phyloP scores from a whole-genome alignment of 306 rosid genomes.

The Pyrus betulifolia region DNA sequence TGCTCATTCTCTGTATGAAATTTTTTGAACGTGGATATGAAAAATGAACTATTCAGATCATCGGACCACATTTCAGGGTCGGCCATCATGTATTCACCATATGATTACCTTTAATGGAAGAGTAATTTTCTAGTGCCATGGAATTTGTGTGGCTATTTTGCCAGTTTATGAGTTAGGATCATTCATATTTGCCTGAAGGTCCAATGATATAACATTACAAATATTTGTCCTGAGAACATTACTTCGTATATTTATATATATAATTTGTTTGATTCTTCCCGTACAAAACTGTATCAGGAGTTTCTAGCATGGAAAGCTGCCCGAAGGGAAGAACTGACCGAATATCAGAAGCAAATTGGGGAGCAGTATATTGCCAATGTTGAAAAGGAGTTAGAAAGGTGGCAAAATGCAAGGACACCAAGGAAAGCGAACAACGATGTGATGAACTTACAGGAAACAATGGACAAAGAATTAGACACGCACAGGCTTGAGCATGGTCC shows the following conservation, averaged over 20 bases:
- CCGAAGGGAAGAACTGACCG: constrained; percentile 78
- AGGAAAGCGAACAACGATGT: constrained; percentile 52
- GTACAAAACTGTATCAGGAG: constrained; percentile 36
- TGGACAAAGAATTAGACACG: constrained; percentile 95
- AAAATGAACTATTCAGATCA: no score
- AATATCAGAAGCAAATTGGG: constrained; percentile 82
- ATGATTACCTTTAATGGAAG: not conserved
- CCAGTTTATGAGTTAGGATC: not conserved
- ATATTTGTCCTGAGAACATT: not conserved
- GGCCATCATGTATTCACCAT: no score
- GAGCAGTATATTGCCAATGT: constrained; percentile 83
- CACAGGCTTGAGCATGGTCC: constrained; percentile 99
- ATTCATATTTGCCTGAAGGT: not conserved
- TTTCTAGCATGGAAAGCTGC: constrained; percentile 80
- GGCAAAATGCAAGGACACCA: constrained; percentile 84
- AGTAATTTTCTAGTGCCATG: not conserved
- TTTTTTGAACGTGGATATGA: no score
- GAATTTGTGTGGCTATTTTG: no score
- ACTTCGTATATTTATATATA: not conserved
- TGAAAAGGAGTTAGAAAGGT: constrained; percentile 89
- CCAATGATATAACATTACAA: not conserved
- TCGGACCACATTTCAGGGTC: no score
- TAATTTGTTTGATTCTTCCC: not conserved
- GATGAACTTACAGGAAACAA: constrained; percentile 89
- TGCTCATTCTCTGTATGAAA: no score